A percentile compares a stretch with the other conserved stretches of the same genome.
Conservation (phyloP, 768 basidiomycete genomes). For the Cystofilobasidium macerans region DNA sequence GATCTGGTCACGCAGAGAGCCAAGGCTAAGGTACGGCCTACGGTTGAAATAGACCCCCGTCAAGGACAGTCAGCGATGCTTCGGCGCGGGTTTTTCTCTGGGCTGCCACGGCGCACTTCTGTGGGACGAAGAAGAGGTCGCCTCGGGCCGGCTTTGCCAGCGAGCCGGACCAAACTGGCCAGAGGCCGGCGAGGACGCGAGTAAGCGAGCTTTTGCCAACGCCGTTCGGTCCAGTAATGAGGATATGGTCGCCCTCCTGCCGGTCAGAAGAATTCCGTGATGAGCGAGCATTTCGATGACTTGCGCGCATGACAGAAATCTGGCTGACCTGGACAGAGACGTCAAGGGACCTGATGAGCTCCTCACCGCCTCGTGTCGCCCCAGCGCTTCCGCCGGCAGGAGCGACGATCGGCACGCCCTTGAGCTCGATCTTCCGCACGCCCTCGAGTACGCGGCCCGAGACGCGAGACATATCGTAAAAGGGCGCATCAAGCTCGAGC, state of each 20-base stretch:
- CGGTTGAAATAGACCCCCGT: too few species aligned
- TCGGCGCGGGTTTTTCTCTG: not conserved
- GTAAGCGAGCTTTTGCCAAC: slow-evolving; percentile 86
- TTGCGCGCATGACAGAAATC: too few species aligned
- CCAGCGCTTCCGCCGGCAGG: slow-evolving; percentile 40
- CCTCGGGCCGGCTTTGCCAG: slow-evolving; percentile 46
- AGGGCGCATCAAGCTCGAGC: slow-evolving; percentile 41
- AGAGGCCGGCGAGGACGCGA: slow-evolving; percentile 76
- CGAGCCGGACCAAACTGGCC: slow-evolving; percentile 49
- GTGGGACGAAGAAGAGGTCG: slow-evolving; percentile 58
- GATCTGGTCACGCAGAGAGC: slow-evolving; percentile 71
- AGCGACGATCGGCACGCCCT: slow-evolving; percentile 41
- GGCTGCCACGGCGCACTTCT: slow-evolving; percentile 37
- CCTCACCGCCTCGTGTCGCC: slow-evolving; percentile 39
- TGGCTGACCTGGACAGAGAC: slow-evolving; percentile 44
- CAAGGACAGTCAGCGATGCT: not conserved
- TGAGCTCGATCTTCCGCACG: slow-evolving; percentile 41
- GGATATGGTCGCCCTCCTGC: slow-evolving; percentile 21
- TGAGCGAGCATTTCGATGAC: too few species aligned
- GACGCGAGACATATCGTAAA: slow-evolving; percentile 56
- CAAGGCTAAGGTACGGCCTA: slow-evolving; percentile 79
- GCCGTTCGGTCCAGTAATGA: slow-evolving; percentile 40
- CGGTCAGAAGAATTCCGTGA: not conserved
- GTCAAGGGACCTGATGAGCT: slow-evolving; percentile 60
- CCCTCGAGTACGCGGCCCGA: slow-evolving; percentile 50